Base-by-base conservation (phyloP, 1,284 basidiomycete genomes). In the Sanguinoderma infundibulare region DNA sequence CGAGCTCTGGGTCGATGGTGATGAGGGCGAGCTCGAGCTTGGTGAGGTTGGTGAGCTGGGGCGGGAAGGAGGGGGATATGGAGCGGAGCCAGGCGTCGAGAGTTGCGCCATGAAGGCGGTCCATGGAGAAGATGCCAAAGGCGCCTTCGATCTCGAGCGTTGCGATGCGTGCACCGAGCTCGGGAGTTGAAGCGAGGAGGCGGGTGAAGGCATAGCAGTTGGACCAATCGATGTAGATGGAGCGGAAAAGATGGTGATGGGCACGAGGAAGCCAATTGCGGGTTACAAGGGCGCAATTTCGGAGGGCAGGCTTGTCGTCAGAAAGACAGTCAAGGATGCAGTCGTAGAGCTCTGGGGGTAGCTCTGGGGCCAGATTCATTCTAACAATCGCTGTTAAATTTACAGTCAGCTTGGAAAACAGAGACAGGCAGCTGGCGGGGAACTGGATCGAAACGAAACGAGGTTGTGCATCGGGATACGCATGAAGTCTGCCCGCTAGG, bases 101-200 rank as follows among this genome's bases (percentile, higher is more conserved):
- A 12, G 65, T 63, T 28, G 59, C 60, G n/a, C 60, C 62, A 38
- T 66, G 65, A 14, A 66, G 58, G 38, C 65, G 65, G 58, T 66
- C 65, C 57, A 64, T 60, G 55, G 65, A 64, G 46, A 66, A 66
- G 28, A 66, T 64, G 46, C 65, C 65, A 51, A 66, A 62, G 1
- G 62, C 65, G 44, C 65, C 62, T 28, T 66, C 65, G n/a, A 66
- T 66, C 55, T 66, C 65, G 15, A 66, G 42, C 10, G 62, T 66
- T 24, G 35, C 53, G 20, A 66, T 51, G 35, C 61, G 51, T 14
- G 39, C 30, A 3, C 57, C 60, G 36, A 66, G 53, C 4, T 30
- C 17, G 2, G 61, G 61, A 32, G 47, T 59, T 40, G 60, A 32
- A 2, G 52, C 46, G 20, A 66, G 58, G 28, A 66, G 60, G 22